Evolutionary conservation across 108 stramenopile genomes (phyloP).

Genomic region (Conticribra guillardii): DNA sequence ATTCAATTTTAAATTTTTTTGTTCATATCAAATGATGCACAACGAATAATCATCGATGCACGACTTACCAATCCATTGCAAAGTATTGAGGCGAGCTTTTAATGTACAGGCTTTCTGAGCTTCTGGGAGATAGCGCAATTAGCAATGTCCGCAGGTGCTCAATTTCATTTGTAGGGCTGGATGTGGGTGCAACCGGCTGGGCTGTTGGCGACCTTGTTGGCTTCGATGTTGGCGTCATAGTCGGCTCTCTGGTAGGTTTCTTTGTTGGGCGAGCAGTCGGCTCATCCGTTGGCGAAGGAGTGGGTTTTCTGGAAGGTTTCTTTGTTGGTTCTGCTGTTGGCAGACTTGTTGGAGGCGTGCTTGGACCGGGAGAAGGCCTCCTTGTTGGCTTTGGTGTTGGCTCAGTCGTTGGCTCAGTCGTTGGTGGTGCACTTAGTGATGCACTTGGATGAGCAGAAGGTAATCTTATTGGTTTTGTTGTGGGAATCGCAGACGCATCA

Average conservation of each 20-base stretch:
- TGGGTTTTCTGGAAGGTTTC: background rate
- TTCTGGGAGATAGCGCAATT: slow-evolving; percentile 27
- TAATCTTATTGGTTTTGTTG: background rate
- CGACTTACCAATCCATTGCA: slow-evolving; percentile 43
- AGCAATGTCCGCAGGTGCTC: slow-evolving; percentile 14
- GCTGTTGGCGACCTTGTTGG: background rate
- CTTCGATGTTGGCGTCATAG: background rate
- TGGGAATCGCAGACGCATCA: background rate
- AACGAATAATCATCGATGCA: background rate
- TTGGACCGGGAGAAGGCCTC: too few relatives aligned
- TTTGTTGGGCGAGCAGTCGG: background rate
- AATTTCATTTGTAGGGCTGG: slow-evolving; percentile 5
- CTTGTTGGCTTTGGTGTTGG: background rate
- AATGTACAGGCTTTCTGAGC: slow-evolving; percentile 11
- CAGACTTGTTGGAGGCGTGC: background rate
- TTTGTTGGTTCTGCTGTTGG: background rate
- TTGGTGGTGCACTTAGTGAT: background rate
- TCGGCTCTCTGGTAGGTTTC: background rate
- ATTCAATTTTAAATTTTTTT: background rate
- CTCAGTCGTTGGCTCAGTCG: background rate
- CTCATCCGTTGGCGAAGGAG: background rate
- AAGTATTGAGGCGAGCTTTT: slow-evolving; percentile 33
- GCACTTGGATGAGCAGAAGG: too few relatives aligned
- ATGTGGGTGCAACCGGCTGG: slow-evolving; percentile 3
- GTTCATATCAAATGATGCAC: background rate